Conservation (phyloP, 2,329 filamentous ascomycete species). For the Diplodia mutila region DNA sequence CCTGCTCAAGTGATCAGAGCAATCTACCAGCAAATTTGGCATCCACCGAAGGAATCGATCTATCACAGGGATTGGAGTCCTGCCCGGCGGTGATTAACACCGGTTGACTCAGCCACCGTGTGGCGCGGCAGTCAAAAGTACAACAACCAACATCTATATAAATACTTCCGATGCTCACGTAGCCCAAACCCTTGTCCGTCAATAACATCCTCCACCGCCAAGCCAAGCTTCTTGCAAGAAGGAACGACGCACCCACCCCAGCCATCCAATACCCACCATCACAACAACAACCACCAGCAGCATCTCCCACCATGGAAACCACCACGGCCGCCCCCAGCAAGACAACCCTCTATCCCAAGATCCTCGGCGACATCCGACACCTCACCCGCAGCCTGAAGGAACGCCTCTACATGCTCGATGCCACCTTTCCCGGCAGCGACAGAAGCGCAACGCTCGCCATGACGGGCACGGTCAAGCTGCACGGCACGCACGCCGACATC, state of each 20-base stretch:
- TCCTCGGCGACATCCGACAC: neutral
- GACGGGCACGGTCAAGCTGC: slow-evolving; percentile 38
- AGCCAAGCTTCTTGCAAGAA: neutral
- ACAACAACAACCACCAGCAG: neutral
- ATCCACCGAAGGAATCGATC: too few species aligned
- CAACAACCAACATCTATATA: neutral
- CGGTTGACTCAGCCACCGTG: neutral
- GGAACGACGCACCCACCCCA: neutral
- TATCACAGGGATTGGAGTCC: neutral
- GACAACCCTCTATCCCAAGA: neutral
- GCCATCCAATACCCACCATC: neutral
- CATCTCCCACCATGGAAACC: neutral
- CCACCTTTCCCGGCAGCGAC: neutral
- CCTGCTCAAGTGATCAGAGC: too few species aligned
- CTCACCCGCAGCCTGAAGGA: neutral
- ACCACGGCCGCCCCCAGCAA: neutral
- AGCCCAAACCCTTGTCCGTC: neutral
- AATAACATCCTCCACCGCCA: neutral
- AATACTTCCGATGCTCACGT: neutral
- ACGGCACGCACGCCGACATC: slow-evolving; percentile 41
- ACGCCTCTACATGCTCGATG: neutral
- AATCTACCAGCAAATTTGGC: too few species aligned
- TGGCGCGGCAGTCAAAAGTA: neutral
- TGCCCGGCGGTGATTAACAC: neutral
- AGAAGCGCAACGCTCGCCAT: slow-evolving; percentile 31